Conservation (phyloP, 2,329 filamentous ascomycete species). For the Dryadomyces quercivorus region DNA sequence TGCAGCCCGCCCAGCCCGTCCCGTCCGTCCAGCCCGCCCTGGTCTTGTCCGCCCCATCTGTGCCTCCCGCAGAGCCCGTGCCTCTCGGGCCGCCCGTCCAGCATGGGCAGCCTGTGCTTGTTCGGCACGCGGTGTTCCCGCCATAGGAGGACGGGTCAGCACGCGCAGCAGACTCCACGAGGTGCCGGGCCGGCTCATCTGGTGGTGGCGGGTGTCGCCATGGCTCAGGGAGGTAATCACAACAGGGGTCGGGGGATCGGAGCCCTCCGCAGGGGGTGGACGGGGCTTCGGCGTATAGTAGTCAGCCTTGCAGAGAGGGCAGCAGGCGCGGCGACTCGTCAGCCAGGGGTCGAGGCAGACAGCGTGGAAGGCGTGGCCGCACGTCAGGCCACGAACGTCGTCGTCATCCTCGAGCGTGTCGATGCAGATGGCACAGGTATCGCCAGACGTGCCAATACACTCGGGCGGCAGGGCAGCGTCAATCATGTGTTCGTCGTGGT, state of each 20-base stretch:
- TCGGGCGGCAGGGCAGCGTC: slow-evolving; percentile 72
- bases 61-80: too few species aligned
- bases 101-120: too few species aligned
- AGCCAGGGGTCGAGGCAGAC: slow-evolving; percentile 95
- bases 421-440: slow-evolving; percentile 93
- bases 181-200: slow-evolving; percentile 31
- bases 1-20: background rate
- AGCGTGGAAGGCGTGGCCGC: slow-evolving; percentile 96
- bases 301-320: slow-evolving; percentile 93
- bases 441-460: slow-evolving; percentile 67
- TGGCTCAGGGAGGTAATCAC: slow-evolving; percentile 17
- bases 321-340: slow-evolving; percentile 86
- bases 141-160: background rate
- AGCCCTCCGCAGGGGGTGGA: slow-evolving; percentile 32
- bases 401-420: slow-evolving; percentile 91
- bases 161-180: slow-evolving; percentile 25
- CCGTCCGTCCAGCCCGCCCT: background rate
- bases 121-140: too few species aligned
- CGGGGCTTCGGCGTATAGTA: slow-evolving; percentile 93
- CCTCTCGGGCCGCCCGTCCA: too few species aligned
- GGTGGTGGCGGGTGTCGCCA: slow-evolving; percentile 18
- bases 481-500: slow-evolving; percentile 59
- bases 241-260: slow-evolving; percentile 17
- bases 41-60: too few species aligned
- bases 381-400: slow-evolving; percentile 84